These are phyloP conservation scores for Pleurotus sapidus DNA, from an alignment of 768 basidiomycete species.

Conservation along the genomic window DNA sequence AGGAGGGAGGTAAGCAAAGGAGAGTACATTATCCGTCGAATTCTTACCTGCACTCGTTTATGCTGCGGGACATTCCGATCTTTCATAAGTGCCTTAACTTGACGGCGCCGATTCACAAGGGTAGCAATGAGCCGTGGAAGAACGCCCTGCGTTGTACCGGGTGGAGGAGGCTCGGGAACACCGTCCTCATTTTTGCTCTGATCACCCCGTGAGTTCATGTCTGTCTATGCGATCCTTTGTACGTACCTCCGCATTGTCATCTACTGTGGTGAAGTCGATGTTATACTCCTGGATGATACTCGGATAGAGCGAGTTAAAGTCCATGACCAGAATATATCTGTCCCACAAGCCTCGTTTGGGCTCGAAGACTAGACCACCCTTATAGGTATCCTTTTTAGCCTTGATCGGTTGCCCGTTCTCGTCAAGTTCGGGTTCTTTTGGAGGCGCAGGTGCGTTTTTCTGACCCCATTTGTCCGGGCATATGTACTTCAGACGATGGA, in stretches of 20 bases:
- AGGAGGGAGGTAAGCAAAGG: not conserved
- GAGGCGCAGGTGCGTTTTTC: conserved; percentile 60
- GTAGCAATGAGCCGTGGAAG: conserved; percentile 98
- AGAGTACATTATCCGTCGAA: not conserved
- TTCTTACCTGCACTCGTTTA: conserved; percentile 76
- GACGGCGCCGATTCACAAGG: conserved; percentile 83
- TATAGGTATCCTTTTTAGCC: conserved; percentile 89
- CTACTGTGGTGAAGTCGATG: conserved; percentile 97
- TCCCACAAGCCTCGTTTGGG: conserved; percentile 97
- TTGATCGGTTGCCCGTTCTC: conserved; percentile 60
- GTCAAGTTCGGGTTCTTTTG: conserved; percentile 50
- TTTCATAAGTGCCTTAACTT: conserved; percentile 95
- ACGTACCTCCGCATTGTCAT: conserved; percentile 57
- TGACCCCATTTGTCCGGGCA: conserved; percentile 93
- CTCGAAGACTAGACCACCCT: conserved; percentile 97
- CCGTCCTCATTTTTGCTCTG: conserved; percentile 54
- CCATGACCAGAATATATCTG: conserved; percentile 97
- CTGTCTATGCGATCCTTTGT: conserved; percentile 2
- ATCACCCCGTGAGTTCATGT: conserved; percentile 30
- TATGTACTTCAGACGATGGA: conserved; percentile 93
- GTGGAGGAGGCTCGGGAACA: conserved; percentile 83
- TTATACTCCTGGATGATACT: conserved; percentile 99
- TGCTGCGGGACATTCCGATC: conserved; percentile 69
- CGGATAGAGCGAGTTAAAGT: conserved; percentile 99
- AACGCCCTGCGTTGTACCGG: conserved; percentile 76